Base-by-base conservation (phyloP, 2,329 filamentous ascomycete genomes). In the Phyllosticta ampelicida region DNA sequence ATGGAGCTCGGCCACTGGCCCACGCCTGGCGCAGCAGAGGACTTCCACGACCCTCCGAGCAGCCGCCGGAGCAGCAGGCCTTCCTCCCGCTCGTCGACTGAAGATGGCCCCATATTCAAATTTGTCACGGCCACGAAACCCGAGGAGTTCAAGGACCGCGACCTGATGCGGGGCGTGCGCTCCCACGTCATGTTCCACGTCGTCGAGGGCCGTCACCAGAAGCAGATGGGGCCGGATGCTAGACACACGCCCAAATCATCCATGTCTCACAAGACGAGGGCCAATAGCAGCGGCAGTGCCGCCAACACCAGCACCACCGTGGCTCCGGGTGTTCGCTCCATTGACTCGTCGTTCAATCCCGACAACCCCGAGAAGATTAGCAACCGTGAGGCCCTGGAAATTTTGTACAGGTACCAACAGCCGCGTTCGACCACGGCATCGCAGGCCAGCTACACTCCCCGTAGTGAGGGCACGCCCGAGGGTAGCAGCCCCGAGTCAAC, bases 181-280 rank as follows among this genome's bases (percentile, higher is more conserved):
- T 68, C 68, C 50, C 63, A 65, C 54, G 71, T 71, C 4, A 73
- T 73, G 71, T 64, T 61, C 18, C 63, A 63, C 51, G 68, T 65
- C 28, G 54, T 73, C 13, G 61, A 66, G 54, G 63, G 64, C 8
- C 63, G 62, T 21, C 11, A 36, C 5, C 64, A 66, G 61, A 65
- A 63, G 21, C 56, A 28, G 48, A 19, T 21, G 23, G 48, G 18
- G 18, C n/a, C 30, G 20, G 9, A 21, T 53, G 19, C 36, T 16
- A 44, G 36, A n/a, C n/a, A 6, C 9, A 36, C 30, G 8, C 10
- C 30, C 30, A 36, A 36, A 44, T n/a, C 30, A 36, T 36, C 36
- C 16, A 18, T 16, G 3, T 16, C 36, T 8, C 36, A 16, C 2
- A 44, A 44, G 36, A 53, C 55, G 19, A 50, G 55, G 3, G 55